Percentiles rank a stretch among this genome's conserved stretches.
phyloP scores from a whole-genome alignment of 768 basidiomycete species.

The Tulasnella sp. region DNA sequence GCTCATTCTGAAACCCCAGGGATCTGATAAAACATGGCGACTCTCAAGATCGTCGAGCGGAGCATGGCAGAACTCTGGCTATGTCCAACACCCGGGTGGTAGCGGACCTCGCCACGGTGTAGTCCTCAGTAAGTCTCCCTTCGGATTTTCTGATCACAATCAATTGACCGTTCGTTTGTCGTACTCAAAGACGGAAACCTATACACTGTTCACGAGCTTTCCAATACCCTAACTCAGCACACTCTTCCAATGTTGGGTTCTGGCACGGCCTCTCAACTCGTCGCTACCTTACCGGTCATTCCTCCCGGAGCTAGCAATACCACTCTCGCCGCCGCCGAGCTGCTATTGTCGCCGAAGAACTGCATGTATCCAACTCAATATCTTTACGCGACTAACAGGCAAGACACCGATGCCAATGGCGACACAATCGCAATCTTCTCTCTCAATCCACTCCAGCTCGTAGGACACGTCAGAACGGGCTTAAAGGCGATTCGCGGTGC shows the following conservation, averaged over 20 bases:
- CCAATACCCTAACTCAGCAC: constrained; percentile 16
- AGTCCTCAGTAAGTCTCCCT: background rate
- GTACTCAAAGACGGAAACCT: constrained; percentile 8
- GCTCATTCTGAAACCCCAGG: background rate
- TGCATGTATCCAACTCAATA: constrained; percentile 7
- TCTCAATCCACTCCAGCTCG: constrained; percentile 12
- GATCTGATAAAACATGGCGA: constrained; percentile 17
- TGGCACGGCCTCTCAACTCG: background rate
- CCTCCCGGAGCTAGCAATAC: constrained; percentile 9
- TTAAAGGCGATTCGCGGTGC: constrained; percentile 16
- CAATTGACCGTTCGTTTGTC: background rate
- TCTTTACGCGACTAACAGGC: constrained; percentile 17
- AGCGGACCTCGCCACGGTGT: constrained; percentile 17
- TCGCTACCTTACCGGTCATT: constrained; percentile 12
- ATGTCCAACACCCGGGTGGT: constrained; percentile 12
- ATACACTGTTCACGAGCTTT: constrained; percentile 18
- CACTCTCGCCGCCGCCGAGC: constrained; percentile 7
- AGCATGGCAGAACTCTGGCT: constrained; percentile 9
- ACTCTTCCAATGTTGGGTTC: constrained; percentile 13
- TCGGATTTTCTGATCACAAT: background rate
- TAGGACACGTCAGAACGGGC: constrained; percentile 16
- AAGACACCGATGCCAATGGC: constrained; percentile 7
- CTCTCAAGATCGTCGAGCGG: constrained; percentile 2
- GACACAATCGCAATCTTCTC: constrained; percentile 17
- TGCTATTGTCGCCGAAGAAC: constrained; percentile 9